Evolutionary conservation across 805 yeast genomes (phyloP), one percentile per base, ranked within the genome.

Genomic region (Lachancea mirantina): DNA sequence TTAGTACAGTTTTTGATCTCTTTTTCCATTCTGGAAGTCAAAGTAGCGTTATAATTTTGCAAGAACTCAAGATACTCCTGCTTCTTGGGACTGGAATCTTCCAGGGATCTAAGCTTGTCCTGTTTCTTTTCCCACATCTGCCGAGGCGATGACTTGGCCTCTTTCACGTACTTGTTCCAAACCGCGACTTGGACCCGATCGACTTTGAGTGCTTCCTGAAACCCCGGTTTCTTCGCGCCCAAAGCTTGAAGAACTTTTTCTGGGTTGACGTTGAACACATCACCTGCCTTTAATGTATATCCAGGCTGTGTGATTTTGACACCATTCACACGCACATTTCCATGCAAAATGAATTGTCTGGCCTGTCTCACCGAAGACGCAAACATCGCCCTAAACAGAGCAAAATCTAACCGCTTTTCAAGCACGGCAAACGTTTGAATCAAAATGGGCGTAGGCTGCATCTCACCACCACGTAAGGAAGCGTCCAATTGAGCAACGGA

Each of bases 291-390:
- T 49, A 89, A 67, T 8, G 78, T 74, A 56, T 68, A 89, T 5
- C 85, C 75, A 4, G 96, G 95, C 47, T 82, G 84, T 47, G 70
- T 72, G 40, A 88, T 78, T 10, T 65, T 67, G 21, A 79, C 72
- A 7, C 95, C 96, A 53, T 89, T 92, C 23, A 89, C 97, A 42
- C 68, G 65, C 8, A 89, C 97, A 43, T 78, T 67, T 1, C 95
- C 94, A 28, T 76, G 76, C 10, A 83, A 59, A 39, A 92, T 78
- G 49, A 82, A 85, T 53, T 83, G 87, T 46, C 96, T 74, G 2
- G 98, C 95, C 61, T 89, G 97, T 67, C 96, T 78, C 3, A 85
- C 75, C 6, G 95, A 82, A 4, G 94, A 74, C 4, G 97, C 95
- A 65, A 89, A 87, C 82, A 89, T 70, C 13, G 96, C 68, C 60